phyloP scores from a whole-genome alignment of 1,284 basidiomycete genomes.

The Irpex sp. region DNA sequence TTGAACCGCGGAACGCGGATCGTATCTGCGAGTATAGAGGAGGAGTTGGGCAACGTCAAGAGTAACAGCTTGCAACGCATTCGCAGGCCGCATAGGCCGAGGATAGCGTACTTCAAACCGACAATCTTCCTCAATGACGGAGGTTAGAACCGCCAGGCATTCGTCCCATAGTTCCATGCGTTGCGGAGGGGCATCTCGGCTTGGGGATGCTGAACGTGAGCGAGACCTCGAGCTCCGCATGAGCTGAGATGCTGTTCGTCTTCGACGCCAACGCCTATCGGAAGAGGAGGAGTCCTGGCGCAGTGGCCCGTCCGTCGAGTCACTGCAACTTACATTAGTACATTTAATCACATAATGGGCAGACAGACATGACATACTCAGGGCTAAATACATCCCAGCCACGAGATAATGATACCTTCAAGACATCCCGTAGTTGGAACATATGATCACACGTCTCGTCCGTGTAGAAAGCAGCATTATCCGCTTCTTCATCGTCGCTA shows the following conservation, averaged over 20 bases:
- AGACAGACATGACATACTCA: constrained; percentile 31
- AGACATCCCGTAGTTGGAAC: constrained; percentile 56
- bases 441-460: constrained; percentile 61
- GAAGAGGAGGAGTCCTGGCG: background rate
- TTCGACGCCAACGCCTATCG: constrained; percentile 9
- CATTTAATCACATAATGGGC: background rate
- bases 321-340: background rate
- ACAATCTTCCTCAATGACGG: constrained; percentile 65
- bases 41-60: constrained; percentile 64
- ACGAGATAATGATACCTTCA: constrained; percentile 50
- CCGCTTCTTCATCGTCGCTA: constrained; percentile 50
- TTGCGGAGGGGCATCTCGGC: constrained; percentile 25
- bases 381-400: constrained; percentile 55
- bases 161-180: constrained; percentile 51
- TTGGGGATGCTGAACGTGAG: constrained; percentile 51
- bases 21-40: constrained; percentile 46
- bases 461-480: constrained; percentile 45
- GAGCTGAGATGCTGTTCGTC: constrained; percentile 13
- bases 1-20: constrained; percentile 49
- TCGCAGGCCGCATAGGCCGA: constrained; percentile 58
- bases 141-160: constrained; percentile 59
- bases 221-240: constrained; percentile 29
- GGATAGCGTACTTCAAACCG: constrained; percentile 54
- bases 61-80: constrained; percentile 58
- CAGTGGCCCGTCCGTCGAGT: background rate